Evolutionary conservation across 2,329 filamentous ascomycete genomes (phyloP).

Genomic region (Thielaviopsis ethacetica): DNA sequence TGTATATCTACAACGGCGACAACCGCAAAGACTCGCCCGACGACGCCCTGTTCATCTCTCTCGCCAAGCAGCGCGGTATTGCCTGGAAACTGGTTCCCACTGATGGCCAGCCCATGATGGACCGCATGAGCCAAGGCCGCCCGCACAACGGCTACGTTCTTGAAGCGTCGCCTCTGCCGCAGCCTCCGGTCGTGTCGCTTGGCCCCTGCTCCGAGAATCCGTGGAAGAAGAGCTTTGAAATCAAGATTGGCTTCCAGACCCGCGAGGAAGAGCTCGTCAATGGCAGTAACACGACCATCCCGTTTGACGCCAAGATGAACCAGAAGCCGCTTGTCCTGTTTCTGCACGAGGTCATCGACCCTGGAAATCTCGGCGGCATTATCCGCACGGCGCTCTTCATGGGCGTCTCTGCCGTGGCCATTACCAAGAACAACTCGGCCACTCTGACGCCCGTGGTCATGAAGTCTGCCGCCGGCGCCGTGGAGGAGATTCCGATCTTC

Average conservation of each 20-base stretch:
- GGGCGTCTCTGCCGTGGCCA: slow-evolving; percentile 69
- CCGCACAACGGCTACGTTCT: slow-evolving; percentile 85
- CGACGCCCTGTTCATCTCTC: slow-evolving; percentile 26
- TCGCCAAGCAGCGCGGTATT: slow-evolving; percentile 35
- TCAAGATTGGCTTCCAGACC: slow-evolving; percentile 50
- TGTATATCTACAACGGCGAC: slow-evolving; percentile 56
- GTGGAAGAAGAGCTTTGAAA: slow-evolving; percentile 33
- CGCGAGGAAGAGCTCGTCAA: slow-evolving; percentile 61
- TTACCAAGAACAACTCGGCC: slow-evolving; percentile 59
- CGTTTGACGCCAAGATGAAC: slow-evolving; percentile 12
- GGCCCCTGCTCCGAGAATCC: slow-evolving; percentile 29
- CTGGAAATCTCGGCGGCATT: slow-evolving; percentile 80
- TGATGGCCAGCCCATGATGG: slow-evolving; percentile 50
- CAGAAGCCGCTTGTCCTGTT: slow-evolving; percentile 56
- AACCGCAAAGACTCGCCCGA: slow-evolving; percentile 34
- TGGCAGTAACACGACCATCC: slow-evolving; percentile 25
- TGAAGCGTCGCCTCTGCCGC: slow-evolving; percentile 70
- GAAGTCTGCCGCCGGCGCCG: slow-evolving; percentile 78
- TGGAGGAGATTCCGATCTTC: slow-evolving; percentile 64
- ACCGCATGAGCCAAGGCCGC: slow-evolving; percentile 66
- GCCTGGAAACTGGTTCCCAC: slow-evolving; percentile 41
- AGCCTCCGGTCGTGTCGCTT: slow-evolving; percentile 47
- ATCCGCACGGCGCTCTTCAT: slow-evolving; percentile 79
- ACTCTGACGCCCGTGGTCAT: slow-evolving; percentile 60
- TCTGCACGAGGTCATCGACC: slow-evolving; percentile 64